Percentiles rank a stretch among this genome's conserved stretches.
Evolutionary conservation across 768 basidiomycete genomes (phyloP).

Genomic region (Multifurca ochricompacta): DNA sequence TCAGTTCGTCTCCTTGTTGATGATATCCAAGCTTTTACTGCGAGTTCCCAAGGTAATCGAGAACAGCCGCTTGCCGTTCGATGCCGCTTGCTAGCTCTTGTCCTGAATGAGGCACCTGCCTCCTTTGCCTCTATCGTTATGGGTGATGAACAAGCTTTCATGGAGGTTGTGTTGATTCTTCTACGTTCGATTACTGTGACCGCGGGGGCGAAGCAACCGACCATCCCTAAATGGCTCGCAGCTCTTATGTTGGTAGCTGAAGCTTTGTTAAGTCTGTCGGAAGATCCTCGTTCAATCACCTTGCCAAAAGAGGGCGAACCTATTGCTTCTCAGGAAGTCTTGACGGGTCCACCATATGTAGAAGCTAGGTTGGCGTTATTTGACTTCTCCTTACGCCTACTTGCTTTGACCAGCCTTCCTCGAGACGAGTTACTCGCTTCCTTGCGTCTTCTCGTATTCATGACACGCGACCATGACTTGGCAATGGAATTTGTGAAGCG

Average conservation of each 20-base stretch:
- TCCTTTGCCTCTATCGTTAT: constrained; percentile 38
- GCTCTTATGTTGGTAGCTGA: constrained; percentile 82
- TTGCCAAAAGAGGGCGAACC: constrained; percentile 68
- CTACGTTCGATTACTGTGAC: constrained; percentile 50
- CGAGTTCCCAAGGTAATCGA: constrained; percentile 54
- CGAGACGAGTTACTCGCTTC: constrained; percentile 78
- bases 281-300: constrained; percentile 57
- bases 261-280: constrained; percentile 66
- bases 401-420: constrained; percentile 54
- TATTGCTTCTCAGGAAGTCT: constrained; percentile 42
- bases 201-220: constrained; percentile 44
- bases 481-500: constrained; percentile 62
- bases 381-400: constrained; percentile 66
- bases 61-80: constrained; percentile 76
- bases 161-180: constrained; percentile 62
- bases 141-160: constrained; percentile 47
- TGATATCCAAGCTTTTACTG: constrained; percentile 64
- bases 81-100: constrained; percentile 77
- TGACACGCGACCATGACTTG: constrained; percentile 64
- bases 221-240: constrained; percentile 79
- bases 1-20: constrained; percentile 69
- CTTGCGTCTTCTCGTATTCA: constrained; percentile 73
- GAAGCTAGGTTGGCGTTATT: constrained; percentile 64
- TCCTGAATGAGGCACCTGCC: constrained; percentile 67
- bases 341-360: constrained; percentile 51